phyloP scores from a whole-genome alignment of 768 basidiomycete species.

The Termitomyces sp. region DNA sequence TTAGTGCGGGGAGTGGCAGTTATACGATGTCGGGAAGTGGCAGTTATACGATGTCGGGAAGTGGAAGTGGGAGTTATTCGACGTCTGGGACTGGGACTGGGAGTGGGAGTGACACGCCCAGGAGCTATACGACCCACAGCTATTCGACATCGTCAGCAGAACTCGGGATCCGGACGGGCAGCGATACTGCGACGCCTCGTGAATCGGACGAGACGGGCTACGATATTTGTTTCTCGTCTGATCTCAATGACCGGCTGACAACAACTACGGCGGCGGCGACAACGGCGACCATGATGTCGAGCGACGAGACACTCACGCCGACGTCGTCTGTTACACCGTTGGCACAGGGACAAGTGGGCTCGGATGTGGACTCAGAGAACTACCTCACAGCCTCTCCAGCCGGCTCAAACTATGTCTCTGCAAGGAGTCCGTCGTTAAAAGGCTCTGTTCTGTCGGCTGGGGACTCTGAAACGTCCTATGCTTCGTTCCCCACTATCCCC shows the following conservation, averaged over 20 bases:
- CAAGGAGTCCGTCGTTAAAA: conserved; percentile 34
- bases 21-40: background rate
- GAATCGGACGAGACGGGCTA: conserved; percentile 46
- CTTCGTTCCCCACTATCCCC: conserved; percentile 55
- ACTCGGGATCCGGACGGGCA: conserved; percentile 14
- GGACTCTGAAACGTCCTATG: conserved; percentile 41
- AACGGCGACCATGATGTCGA: too few species aligned
- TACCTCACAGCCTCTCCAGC: conserved; percentile 42
- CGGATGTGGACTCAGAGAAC: conserved; percentile 31
- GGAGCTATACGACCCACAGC: conserved; percentile 15
- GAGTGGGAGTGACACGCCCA: conserved; percentile 13
- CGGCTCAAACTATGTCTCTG: conserved; percentile 46
- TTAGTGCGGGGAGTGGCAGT: conserved; percentile 1
- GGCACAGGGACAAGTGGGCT: conserved; percentile 17
- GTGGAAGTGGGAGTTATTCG: conserved; percentile 2
- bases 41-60: background rate
- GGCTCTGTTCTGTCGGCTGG: conserved; percentile 44
- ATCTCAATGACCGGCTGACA: conserved; percentile 29
- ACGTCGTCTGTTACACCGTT: conserved; percentile 24
- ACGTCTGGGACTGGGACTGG: background rate
- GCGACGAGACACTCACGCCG: conserved; percentile 25
- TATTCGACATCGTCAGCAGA: conserved; percentile 4
- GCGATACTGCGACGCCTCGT: conserved; percentile 26
- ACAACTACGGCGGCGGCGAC: conserved; percentile 9
- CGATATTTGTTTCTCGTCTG: conserved; percentile 48